phyloP scores from a whole-genome alignment of 2,329 filamentous ascomycete species.

The Ilyonectria mors-panacis region DNA sequence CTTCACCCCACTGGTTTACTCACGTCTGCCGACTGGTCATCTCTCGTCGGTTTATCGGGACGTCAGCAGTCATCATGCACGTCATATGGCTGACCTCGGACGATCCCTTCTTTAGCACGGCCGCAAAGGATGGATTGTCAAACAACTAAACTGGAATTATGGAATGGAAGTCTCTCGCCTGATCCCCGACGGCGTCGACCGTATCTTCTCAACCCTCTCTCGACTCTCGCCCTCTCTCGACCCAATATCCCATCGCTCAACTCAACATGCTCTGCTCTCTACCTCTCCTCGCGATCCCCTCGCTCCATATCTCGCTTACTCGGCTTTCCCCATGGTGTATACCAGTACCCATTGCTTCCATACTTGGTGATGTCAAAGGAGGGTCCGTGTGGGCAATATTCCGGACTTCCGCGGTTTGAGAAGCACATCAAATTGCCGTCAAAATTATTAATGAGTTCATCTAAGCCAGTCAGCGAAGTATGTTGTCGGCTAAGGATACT shows the following conservation, averaged over 20 bases:
- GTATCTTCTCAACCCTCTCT: too few species aligned
- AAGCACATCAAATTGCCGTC: conserved; percentile 36
- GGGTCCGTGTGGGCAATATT: conserved; percentile 27
- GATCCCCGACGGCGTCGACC: too few species aligned
- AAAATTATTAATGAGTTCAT: conserved; percentile 29
- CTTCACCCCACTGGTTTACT: neutral
- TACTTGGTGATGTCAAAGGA: conserved; percentile 22
- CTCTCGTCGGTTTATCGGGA: neutral
- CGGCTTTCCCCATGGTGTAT: neutral
- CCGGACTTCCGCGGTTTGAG: conserved; percentile 18
- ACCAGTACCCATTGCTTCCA: neutral
- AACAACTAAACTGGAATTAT: too few species aligned
- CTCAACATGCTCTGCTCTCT: too few species aligned
- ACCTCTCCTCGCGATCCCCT: neutral
- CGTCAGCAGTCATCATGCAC: neutral
- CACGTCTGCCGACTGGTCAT: neutral
- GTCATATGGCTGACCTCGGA: neutral
- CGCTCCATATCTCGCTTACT: too few species aligned
- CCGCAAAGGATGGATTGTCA: neutral
- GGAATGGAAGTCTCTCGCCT: too few species aligned
- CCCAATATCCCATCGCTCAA: neutral
- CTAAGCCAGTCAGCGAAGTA: conserved; percentile 10
- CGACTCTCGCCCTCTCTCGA: neutral
- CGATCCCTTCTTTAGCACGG: neutral
- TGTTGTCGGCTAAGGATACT: neutral